These are phyloP conservation scores for Fagopyrum homotropicum DNA, from an alignment of 148 eudicot genomes.

Conservation along the genomic window DNA sequence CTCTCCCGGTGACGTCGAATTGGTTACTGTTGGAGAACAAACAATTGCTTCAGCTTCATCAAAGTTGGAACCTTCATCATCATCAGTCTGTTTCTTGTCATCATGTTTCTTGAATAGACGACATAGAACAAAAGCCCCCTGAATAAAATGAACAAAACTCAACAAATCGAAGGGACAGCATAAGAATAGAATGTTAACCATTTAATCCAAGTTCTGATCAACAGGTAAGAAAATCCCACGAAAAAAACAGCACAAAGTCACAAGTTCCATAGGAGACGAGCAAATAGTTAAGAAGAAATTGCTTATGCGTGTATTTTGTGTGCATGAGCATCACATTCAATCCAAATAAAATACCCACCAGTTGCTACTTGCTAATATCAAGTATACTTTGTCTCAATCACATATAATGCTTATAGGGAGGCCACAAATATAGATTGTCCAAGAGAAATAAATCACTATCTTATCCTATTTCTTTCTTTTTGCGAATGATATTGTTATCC, in stretches of 20 bases:
- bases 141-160: conserved; percentile 15
- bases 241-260: neutral
- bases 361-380: neutral
- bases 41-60: conserved; percentile 47
- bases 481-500: neutral
- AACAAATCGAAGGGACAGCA: neutral
- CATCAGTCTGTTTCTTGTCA: conserved; percentile 44
- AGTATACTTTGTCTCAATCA: neutral
- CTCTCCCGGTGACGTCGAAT: conserved; percentile 35
- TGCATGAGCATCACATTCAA: neutral
- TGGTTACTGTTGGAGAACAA: conserved; percentile 34
- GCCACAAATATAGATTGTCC: neutral
- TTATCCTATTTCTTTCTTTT: neutral
- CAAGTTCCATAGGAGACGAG: neutral
- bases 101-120: conserved; percentile 79
- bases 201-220: neutral
- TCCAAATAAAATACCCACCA: neutral
- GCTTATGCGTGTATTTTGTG: neutral
- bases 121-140: conserved; percentile 78
- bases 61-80: conserved; percentile 37
- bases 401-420: neutral
- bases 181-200: neutral
- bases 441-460: neutral
- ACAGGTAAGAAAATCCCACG: neutral
- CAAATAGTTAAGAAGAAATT: neutral